phyloP scores from a whole-genome alignment of 164 flowering plant species.

The Brasenia schreberi region DNA sequence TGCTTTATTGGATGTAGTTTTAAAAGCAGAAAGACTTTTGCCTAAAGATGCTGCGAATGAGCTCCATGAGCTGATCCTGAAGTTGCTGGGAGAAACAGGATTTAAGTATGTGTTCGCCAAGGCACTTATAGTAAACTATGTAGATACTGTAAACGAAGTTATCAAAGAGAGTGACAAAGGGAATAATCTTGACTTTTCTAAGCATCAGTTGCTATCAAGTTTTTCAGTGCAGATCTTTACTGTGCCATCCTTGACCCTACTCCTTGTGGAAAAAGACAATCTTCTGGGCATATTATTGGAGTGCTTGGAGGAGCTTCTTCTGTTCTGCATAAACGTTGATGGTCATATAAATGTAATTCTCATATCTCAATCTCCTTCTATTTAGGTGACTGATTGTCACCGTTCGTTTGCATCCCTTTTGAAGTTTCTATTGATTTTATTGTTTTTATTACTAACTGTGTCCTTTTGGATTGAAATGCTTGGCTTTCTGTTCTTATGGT shows the following conservation, averaged over 20 bases:
- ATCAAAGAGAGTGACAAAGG: conserved; percentile 32
- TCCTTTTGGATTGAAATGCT: too few species aligned
- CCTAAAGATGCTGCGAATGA: conserved; percentile 24
- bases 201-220: conserved; percentile 42
- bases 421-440: too few species aligned
- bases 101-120: conserved; percentile 91
- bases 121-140: conserved; percentile 60
- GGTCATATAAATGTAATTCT: conserved; percentile 55
- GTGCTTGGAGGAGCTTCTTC: conserved; percentile 58
- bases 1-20: conserved; percentile 62
- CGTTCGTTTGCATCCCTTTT: too few species aligned
- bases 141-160: conserved; percentile 43
- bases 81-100: conserved; percentile 74
- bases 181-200: conserved; percentile 11
- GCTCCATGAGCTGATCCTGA: conserved; percentile 77
- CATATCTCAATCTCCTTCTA: not conserved
- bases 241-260: conserved; percentile 77
- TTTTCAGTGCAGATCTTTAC: conserved; percentile 93
- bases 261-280: conserved; percentile 75
- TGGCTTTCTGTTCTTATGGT: too few species aligned
- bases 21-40: conserved; percentile 69
- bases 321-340: conserved; percentile 59
- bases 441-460: too few species aligned
- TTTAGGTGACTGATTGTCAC: too few species aligned
- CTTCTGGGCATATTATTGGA: conserved; percentile 52